Evolutionary conservation across 768 basidiomycete species (phyloP).

Genomic region (Lactarius evosmus): DNA sequence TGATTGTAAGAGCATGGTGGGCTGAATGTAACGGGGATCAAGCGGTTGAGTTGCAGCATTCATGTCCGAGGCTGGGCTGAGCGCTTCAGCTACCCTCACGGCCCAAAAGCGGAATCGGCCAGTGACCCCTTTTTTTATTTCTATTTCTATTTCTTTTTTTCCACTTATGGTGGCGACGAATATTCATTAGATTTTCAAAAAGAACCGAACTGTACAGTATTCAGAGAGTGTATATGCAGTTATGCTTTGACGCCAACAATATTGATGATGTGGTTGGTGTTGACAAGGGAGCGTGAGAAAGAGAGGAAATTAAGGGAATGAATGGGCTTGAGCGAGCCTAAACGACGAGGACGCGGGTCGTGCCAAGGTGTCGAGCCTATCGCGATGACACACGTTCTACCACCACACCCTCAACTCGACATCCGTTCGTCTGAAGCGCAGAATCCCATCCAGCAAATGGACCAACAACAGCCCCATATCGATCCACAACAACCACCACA

Average conservation of each 20-base stretch:
- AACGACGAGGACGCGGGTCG: constrained; percentile 23
- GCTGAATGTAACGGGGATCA: neutral
- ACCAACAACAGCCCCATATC: constrained; percentile 40
- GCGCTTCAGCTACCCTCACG: neutral
- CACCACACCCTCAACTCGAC: constrained; percentile 45
- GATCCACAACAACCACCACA: constrained; percentile 50
- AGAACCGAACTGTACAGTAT: neutral
- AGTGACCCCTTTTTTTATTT: neutral
- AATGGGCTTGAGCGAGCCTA: constrained; percentile 16
- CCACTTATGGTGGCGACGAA: neutral
- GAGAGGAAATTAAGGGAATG: constrained; percentile 17
- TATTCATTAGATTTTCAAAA: neutral
- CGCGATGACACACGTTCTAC: constrained; percentile 47
- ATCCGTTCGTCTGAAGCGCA: constrained; percentile 51
- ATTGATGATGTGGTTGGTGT: neutral
- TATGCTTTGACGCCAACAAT: neutral
- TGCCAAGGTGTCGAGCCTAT: constrained; percentile 23
- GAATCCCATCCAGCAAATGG: constrained; percentile 63
- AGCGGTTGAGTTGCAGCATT: neutral
- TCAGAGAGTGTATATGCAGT: neutral
- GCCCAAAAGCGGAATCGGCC: neutral
- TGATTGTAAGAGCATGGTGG: neutral
- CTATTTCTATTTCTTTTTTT: neutral
- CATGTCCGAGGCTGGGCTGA: neutral
- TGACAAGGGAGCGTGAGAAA: constrained; percentile 20